Evolutionary conservation across 1,284 basidiomycete species (phyloP).

Genomic region (Cutaneotrichosporon sp.): DNA sequence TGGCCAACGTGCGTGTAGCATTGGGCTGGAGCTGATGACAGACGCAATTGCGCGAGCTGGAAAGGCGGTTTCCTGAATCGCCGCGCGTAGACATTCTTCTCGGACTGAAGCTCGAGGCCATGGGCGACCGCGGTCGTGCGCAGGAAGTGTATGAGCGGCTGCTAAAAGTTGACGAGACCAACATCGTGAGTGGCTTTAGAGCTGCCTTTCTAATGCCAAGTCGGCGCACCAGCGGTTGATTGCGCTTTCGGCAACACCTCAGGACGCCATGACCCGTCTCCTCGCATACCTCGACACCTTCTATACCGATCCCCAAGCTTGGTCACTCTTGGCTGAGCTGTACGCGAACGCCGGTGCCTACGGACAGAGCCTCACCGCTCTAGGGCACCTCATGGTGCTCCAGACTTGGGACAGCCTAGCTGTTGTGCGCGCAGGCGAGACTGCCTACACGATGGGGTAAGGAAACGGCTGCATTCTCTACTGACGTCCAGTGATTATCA

Average conservation of each 20-base stretch:
- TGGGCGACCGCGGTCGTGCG: constrained; percentile 50
- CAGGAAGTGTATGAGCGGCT: constrained; percentile 56
- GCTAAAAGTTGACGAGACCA: constrained; percentile 65
- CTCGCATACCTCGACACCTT: constrained; percentile 81
- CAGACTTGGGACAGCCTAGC: constrained; percentile 40
- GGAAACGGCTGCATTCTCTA: too few relatives aligned
- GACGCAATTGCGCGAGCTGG: constrained; percentile 64
- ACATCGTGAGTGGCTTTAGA: constrained; percentile 57
- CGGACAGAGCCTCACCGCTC: constrained; percentile 25
- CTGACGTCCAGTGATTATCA: constrained; percentile 55
- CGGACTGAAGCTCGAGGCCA: constrained; percentile 78
- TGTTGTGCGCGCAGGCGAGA: constrained; percentile 37
- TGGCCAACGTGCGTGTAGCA: constrained; percentile 67
- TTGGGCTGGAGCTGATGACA: constrained; percentile 30
- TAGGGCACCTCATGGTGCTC: constrained; percentile 41
- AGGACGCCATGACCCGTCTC: constrained; percentile 68
- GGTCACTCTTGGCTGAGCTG: constrained; percentile 87
- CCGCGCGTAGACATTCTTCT: constrained; percentile 76
- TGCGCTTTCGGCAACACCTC: constrained; percentile 53
- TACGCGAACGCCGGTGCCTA: constrained; percentile 75
- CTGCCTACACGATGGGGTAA: constrained; percentile 42
- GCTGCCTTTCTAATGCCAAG: constrained; percentile 45
- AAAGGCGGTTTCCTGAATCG: constrained; percentile 69
- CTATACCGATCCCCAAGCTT: constrained; percentile 85
- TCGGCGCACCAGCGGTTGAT: constrained; percentile 78